Evolutionary conservation across 2,329 filamentous ascomycete genomes (phyloP).

Genomic region (Trematosphaeria pertusa): DNA sequence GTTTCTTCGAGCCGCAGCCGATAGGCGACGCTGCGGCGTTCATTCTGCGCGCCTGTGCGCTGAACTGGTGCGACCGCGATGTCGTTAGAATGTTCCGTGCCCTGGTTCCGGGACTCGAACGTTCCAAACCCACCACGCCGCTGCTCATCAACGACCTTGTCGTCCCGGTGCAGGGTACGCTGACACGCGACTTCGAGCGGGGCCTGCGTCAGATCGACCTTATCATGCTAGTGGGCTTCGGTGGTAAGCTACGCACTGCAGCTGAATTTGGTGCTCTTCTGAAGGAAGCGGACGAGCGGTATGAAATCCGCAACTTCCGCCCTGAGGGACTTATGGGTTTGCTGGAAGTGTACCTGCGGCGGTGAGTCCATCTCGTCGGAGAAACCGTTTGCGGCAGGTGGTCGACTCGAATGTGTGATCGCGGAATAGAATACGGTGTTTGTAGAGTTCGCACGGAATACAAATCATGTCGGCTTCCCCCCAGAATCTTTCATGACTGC

Average conservation of each 20-base stretch:
- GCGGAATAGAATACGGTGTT: too few relatives aligned
- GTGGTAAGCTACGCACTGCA: constrained; percentile 30
- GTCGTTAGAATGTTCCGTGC: constrained; percentile 36
- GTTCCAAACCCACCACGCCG: constrained; percentile 18
- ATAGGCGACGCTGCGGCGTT: constrained; percentile 36
- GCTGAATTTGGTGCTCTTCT: constrained; percentile 24
- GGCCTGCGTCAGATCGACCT: constrained; percentile 28
- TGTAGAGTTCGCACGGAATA: too few relatives aligned
- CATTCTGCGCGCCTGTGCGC: constrained; percentile 44
- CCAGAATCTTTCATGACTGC: too few relatives aligned
- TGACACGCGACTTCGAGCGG: constrained; percentile 16
- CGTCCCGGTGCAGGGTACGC: constrained; percentile 21
- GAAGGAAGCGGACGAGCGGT: constrained; percentile 1
- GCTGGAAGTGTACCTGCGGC: constrained; percentile 1
- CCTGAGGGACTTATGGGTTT: constrained; percentile 2
- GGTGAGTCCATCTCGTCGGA: too few relatives aligned
- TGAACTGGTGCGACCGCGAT: constrained; percentile 47
- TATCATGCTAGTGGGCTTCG: constrained; percentile 24
- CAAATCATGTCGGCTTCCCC: too few relatives aligned
- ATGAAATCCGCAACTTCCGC: constrained; percentile 1
- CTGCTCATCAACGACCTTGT: constrained; percentile 36
- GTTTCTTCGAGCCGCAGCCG: constrained; percentile 48
- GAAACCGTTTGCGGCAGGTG: too few relatives aligned
- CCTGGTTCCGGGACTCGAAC: constrained; percentile 36
- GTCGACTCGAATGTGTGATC: too few relatives aligned